These are phyloP conservation scores for Berberis thunbergii DNA, from an alignment of 164 flowering plant genomes.

Conservation along the genomic window DNA sequence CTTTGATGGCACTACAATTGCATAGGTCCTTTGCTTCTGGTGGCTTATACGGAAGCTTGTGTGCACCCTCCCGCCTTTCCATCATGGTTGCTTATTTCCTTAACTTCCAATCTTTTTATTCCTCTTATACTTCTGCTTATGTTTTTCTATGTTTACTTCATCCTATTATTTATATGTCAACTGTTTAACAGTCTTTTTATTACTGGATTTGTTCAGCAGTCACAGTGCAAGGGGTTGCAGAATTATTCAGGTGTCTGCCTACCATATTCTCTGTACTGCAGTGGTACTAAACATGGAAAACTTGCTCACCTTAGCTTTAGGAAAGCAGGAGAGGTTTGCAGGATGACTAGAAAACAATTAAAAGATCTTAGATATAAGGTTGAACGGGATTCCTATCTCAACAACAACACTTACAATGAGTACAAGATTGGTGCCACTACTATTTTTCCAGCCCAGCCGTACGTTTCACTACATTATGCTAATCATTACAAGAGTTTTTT, in stretches of 20 bases:
- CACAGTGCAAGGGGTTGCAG: constrained; percentile 33
- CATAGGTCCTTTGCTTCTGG: constrained; percentile 9
- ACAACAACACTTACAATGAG: constrained; percentile 13
- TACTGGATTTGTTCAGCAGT: constrained; percentile 16
- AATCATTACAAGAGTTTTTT: constrained; percentile 9
- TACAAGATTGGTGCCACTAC: background rate
- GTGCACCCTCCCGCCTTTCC: constrained; percentile 4
- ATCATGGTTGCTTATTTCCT: constrained; percentile 11
- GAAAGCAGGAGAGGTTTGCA: constrained; percentile 11
- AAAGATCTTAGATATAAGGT: constrained; percentile 13
- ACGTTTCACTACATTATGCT: constrained; percentile 13
- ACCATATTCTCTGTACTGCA: constrained; percentile 11
- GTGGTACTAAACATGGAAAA: constrained; percentile 14
- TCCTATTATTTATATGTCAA: background rate
- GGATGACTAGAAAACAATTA: constrained; percentile 7
- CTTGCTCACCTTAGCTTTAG: constrained; percentile 19
- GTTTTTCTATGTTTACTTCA: background rate
- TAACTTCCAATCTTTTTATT: background rate
- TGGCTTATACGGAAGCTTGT: constrained; percentile 5
- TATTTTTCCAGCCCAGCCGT: constrained; percentile 7
- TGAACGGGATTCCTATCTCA: constrained; percentile 7
- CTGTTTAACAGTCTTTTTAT: background rate
- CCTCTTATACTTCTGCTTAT: background rate
- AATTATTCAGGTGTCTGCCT: constrained; percentile 13
- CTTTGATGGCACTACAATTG: constrained; percentile 17